A percentile compares a stretch with the other conserved stretches of the same genome.
phyloP scores from a whole-genome alignment of 768 basidiomycete genomes.

The Trichaptum fuscoviolaceum region DNA sequence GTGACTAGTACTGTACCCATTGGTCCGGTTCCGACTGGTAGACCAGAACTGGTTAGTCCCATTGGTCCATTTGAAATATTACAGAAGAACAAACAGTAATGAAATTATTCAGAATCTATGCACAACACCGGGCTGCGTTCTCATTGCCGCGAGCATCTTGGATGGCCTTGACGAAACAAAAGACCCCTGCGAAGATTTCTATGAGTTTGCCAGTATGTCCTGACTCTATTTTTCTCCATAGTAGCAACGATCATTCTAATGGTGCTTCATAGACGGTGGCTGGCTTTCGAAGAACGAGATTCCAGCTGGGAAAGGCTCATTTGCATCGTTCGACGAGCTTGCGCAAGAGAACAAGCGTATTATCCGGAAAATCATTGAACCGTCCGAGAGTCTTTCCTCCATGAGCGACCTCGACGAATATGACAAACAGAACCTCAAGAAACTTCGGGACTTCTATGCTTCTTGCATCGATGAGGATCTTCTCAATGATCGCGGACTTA shows the following conservation, averaged over 20 bases:
- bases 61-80: neutral
- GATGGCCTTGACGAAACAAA: conserved; percentile 71
- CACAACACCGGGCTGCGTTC: conserved; percentile 72
- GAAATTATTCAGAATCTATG: conserved; percentile 51
- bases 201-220: conserved; percentile 77
- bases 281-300: conserved; percentile 83
- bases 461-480: conserved; percentile 78
- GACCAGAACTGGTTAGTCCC: conserved; percentile 45
- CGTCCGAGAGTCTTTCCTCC: conserved; percentile 24
- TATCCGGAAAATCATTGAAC: conserved; percentile 66
- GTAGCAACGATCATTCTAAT: conserved; percentile 10
- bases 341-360: conserved; percentile 73
- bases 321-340: conserved; percentile 68
- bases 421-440: conserved; percentile 54
- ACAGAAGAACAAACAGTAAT: conserved; percentile 2
- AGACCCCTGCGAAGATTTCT: conserved; percentile 96
- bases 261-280: conserved; percentile 59
- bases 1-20: conserved; percentile 39
- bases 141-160: conserved; percentile 77
- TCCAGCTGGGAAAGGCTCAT: conserved; percentile 76
- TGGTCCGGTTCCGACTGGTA: conserved; percentile 43
- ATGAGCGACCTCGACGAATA: conserved; percentile 30
- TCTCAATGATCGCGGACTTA: conserved; percentile 67
- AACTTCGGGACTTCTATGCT: conserved; percentile 65
- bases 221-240: neutral